Evolutionary conservation across 192 early-diverging fungal genomes (phyloP).

Genomic region (Coemansia sp.): DNA sequence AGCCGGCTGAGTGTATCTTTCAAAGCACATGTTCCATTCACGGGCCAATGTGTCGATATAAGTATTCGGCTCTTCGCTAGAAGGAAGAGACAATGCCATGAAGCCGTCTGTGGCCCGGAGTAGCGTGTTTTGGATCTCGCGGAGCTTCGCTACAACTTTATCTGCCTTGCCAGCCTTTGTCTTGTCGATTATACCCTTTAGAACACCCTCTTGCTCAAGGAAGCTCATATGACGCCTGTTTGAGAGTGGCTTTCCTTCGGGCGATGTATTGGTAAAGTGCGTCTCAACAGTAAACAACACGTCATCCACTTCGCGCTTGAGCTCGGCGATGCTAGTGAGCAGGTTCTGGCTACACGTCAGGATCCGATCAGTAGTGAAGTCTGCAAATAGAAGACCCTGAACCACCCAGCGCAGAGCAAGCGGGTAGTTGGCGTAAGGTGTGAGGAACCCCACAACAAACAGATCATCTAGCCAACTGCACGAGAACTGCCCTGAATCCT

Average conservation of each 20-base stretch:
- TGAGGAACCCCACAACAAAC: constrained; percentile 56
- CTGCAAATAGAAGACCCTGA: constrained; percentile 60
- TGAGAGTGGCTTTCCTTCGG: constrained; percentile 37
- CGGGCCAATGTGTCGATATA: no score
- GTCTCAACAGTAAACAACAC: constrained; percentile 56
- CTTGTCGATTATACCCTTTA: no score
- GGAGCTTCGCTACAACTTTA: no score
- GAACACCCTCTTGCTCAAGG: no score
- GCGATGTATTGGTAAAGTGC: constrained; percentile 40
- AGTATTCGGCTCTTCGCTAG: no score
- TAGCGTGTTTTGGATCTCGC: no score
- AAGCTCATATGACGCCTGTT: constrained; percentile 55
- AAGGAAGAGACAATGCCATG: no score
- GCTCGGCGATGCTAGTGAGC: not conserved
- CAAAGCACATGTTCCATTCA: no score
- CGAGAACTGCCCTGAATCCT: constrained; percentile 38
- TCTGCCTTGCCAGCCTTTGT: constrained; percentile 9
- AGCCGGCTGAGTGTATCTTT: no score
- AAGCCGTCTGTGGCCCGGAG: no score
- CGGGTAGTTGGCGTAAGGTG: constrained; percentile 23
- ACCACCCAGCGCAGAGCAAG: constrained; percentile 53
- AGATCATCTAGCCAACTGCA: constrained; percentile 59
- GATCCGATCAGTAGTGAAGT: constrained; percentile 70
- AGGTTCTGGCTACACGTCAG: constrained; percentile 68
- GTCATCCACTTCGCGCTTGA: not conserved